Percentiles rank a stretch among this genome's conserved stretches.
Evolutionary conservation across 192 early-diverging fungal species (phyloP).

Genomic region (Linnemannia schmuckeri): DNA sequence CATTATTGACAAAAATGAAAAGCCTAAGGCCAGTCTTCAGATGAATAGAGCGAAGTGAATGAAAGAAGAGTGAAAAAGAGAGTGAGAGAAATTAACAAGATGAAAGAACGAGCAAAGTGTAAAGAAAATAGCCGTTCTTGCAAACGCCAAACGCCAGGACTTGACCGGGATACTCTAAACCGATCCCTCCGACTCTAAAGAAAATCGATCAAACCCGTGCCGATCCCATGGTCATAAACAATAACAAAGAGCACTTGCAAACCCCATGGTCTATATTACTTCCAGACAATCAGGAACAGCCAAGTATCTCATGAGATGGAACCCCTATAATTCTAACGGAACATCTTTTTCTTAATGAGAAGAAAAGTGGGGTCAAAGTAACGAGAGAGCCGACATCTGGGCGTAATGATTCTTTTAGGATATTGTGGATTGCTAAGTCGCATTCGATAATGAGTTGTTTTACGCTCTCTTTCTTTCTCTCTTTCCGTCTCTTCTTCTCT

Average conservation of each 20-base stretch:
- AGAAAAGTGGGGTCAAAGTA: conserved; percentile 3
- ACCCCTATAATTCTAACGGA: too few relatives aligned
- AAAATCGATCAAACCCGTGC: background rate
- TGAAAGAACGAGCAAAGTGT: too few relatives aligned
- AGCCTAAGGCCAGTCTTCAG: too few relatives aligned
- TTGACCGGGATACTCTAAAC: too few relatives aligned
- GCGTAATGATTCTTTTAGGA: background rate
- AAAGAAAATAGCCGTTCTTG: too few relatives aligned
- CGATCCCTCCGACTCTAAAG: background rate
- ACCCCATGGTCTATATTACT: background rate
- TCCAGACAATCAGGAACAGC: background rate
- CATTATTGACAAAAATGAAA: too few relatives aligned
- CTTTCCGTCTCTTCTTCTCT: background rate
- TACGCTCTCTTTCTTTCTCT: background rate
- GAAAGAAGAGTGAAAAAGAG: too few relatives aligned
- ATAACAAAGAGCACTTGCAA: background rate
- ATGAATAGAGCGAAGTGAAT: too few relatives aligned
- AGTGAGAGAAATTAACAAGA: too few relatives aligned
- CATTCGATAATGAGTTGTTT: background rate
- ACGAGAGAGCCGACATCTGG: background rate
- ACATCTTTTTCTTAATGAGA: background rate
- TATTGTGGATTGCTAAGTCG: background rate
- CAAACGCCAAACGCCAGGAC: too few relatives aligned
- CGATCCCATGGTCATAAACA: background rate
- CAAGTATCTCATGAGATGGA: background rate